Evolutionary conservation across 1,139 yeast species (phyloP), one percentile per base, ranked within the genome.

Genomic region (Zygosaccharomyces pseudobailii): DNA sequence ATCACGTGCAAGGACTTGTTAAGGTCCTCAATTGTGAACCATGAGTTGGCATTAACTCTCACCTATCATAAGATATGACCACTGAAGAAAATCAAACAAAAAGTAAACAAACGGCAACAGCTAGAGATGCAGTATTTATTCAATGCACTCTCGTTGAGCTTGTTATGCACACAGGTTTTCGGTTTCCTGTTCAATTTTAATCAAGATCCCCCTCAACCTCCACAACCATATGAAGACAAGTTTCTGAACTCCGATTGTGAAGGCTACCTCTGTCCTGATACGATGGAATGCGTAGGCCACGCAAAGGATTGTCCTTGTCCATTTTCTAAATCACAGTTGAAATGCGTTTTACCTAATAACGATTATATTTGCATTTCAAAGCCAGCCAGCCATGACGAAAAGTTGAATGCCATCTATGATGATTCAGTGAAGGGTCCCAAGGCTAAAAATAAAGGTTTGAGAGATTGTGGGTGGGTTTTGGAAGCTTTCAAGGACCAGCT

Each of bases 251-350:
- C 63, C 52, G 67, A 71, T n/a, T 89, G 97, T 62, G 67, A 70
- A n/a, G 72, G 72, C 10, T 92, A 83, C 63, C 67, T 90, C 38
- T 92, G 98, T 63, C 85, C 87, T 2, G 95, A 84, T 56, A 88
- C 97, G 0, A 72, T 81, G 41, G 72, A 75, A 7, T 92, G 98
- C 69, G 98, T 87, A 0, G 74, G 75, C 6, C 63, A 68, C 2
- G 80, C 89, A 0, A 62, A 74, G 22, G 83, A 83, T 47, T 92
- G 98, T 65, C 96, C 97, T 1, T 92, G 98, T 65, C 89, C 88
- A 7, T 90, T 79, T 62, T 92, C 96, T 1, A 79, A 81, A 46
- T 83, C 95, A 1, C 96, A 92, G 64, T 63, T 86, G 53, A 83
- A 88, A 59, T 92, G 98, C 65, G 66, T 75, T 5, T 71, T 87